phyloP scores from a whole-genome alignment of 768 basidiomycete species.

The Xerocomellus chrysenteron region DNA sequence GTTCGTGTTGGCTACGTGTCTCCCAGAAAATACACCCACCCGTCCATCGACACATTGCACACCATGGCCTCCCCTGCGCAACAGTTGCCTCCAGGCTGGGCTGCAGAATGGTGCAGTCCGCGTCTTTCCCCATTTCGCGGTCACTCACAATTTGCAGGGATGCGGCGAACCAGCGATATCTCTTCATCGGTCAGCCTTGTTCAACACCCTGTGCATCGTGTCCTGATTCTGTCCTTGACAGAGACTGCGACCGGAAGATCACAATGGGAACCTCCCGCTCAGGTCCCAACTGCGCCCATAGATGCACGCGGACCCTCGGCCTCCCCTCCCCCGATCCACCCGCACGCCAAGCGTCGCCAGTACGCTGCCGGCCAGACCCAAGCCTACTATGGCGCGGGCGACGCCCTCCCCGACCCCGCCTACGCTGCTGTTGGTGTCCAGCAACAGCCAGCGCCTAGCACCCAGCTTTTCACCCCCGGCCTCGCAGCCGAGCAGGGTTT shows the following conservation, averaged over 20 bases:
- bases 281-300: conserved; percentile 37
- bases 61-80: conserved; percentile 50
- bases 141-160: conserved; percentile 57
- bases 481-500: conserved; percentile 70
- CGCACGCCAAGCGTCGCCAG: conserved; percentile 74
- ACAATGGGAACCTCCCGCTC: conserved; percentile 84
- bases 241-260: conserved; percentile 81
- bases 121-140: neutral
- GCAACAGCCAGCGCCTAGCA: conserved; percentile 36
- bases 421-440: conserved; percentile 39
- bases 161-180: conserved; percentile 70
- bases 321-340: conserved; percentile 44
- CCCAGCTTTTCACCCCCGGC: conserved; percentile 85
- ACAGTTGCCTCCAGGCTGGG: conserved; percentile 89
- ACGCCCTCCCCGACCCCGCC: conserved; percentile 43
- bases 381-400: conserved; percentile 69
- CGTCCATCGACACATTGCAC: neutral
- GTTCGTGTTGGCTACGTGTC: conserved; percentile 31
- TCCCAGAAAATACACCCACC: conserved; percentile 9
- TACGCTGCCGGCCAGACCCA: conserved; percentile 95
- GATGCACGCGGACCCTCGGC: conserved; percentile 41
- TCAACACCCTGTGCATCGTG: conserved; percentile 3
- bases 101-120: conserved; percentile 77
- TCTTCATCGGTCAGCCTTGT: conserved; percentile 77
- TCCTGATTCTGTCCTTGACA: conserved; percentile 35